These are phyloP conservation scores for Colletotrichum gloeosporioides DNA, from an alignment of 2,329 filamentous ascomycete species.

Conservation along the genomic window DNA sequence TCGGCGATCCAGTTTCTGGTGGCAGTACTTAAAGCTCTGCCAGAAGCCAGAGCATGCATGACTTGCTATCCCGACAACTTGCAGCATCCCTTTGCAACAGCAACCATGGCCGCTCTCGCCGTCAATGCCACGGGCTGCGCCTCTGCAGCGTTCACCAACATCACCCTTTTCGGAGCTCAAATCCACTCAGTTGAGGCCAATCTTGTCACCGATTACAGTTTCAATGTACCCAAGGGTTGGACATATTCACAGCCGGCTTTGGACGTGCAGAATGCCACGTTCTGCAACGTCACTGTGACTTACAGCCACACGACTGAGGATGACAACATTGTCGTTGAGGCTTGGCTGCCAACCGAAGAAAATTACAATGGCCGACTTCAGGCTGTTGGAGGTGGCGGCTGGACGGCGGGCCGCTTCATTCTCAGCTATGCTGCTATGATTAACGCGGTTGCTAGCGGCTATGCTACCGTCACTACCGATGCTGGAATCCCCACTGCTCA, in stretches of 20 bases:
- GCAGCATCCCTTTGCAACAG: neutral
- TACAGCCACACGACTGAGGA: slow-evolving; percentile 9
- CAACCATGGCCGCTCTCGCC: neutral
- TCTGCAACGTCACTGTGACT: slow-evolving; percentile 24
- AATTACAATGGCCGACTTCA: slow-evolving; percentile 26
- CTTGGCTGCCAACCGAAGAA: slow-evolving; percentile 7
- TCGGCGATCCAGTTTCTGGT: accelerated
- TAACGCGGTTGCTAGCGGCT: neutral
- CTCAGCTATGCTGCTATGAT: neutral
- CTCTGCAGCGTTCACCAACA: neutral
- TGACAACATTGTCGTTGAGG: slow-evolving; percentile 13
- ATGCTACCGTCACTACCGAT: neutral
- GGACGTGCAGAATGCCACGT: neutral
- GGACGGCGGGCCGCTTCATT: neutral
- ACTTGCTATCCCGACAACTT: neutral
- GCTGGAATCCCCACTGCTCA: neutral
- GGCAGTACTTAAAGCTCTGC: neutral
- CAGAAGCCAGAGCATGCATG: neutral
- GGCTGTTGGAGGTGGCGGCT: slow-evolving; percentile 23
- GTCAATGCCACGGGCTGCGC: neutral
- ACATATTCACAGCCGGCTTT: neutral
- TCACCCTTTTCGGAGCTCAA: neutral
- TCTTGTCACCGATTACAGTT: neutral
- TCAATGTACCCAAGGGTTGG: neutral
- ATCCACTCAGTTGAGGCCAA: neutral